phyloP scores from a whole-genome alignment of 1,284 basidiomycete species.

The Earliella scabrosa region DNA sequence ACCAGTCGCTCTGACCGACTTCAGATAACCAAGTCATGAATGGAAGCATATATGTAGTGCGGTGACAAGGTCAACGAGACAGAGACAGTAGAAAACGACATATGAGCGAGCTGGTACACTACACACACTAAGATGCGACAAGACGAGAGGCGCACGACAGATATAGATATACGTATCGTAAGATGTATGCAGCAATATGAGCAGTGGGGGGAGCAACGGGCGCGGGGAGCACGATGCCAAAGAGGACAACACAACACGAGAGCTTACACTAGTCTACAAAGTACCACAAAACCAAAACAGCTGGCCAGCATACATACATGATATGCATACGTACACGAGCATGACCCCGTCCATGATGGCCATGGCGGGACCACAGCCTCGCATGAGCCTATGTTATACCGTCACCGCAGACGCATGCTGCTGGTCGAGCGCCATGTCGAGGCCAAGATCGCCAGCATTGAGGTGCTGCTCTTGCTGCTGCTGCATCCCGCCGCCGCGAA shows the following conservation, averaged over 20 bases:
- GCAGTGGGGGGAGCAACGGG: not conserved
- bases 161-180: slow-evolving; percentile 6
- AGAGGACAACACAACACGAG: not conserved
- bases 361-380: no score
- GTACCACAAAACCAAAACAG: no score
- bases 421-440: slow-evolving; percentile 17
- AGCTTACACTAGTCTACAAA: slow-evolving; percentile 9
- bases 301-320: no score
- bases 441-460: slow-evolving; percentile 23
- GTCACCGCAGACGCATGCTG: not conserved
- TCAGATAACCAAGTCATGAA: no score
- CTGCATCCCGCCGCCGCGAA: slow-evolving; percentile 22
- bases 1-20: no score
- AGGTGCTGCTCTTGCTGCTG: slow-evolving; percentile 2
- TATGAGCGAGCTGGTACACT: slow-evolving; percentile 2
- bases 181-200: not conserved
- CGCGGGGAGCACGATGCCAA: not conserved
- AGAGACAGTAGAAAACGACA: not conserved
- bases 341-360: no score
- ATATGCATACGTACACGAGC: no score
- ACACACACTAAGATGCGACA: slow-evolving; percentile 10
- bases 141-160: not conserved
- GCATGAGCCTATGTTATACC: no score
- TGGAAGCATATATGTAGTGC: no score
- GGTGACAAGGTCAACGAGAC: no score